Evolutionary conservation across 768 basidiomycete genomes (phyloP).

Genomic region (Trametes cubensis): DNA sequence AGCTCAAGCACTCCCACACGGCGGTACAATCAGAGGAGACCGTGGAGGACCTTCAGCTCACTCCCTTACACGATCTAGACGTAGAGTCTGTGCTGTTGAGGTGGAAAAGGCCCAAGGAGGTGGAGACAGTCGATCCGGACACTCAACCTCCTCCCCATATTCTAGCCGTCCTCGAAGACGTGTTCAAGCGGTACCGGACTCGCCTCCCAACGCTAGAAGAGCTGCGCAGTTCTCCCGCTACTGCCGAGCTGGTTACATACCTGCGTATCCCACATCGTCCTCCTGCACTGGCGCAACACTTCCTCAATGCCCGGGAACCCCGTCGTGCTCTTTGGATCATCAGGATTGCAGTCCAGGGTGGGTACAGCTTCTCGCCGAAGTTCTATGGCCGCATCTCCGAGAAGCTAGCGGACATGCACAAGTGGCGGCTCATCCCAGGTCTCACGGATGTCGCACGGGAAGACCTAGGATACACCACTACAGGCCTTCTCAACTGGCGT

Average conservation of each 20-base stretch:
- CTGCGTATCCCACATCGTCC: slow-evolving; percentile 10
- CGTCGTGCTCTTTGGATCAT: slow-evolving; percentile 49
- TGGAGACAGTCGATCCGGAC: background rate
- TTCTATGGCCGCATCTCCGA: slow-evolving; percentile 61
- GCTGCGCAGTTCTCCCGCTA: background rate
- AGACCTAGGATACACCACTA: slow-evolving; percentile 52
- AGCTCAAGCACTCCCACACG: slow-evolving; percentile 16
- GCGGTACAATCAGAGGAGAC: background rate
- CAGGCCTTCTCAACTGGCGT: slow-evolving; percentile 72
- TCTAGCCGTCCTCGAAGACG: background rate
- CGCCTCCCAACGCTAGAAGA: background rate
- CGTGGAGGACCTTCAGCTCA: background rate
- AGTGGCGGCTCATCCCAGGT: slow-evolving; percentile 55
- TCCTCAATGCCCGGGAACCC: slow-evolving; percentile 34
- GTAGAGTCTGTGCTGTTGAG: slow-evolving; percentile 6
- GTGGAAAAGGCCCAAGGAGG: slow-evolving; percentile 1
- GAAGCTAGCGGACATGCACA: slow-evolving; percentile 47
- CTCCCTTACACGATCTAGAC: background rate
- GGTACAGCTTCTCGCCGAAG: slow-evolving; percentile 51
- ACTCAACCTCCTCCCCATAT: slow-evolving; percentile 8
- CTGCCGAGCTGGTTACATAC: background rate
- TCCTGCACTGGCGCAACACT: slow-evolving; percentile 12
- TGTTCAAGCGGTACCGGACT: background rate
- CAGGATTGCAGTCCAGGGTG: slow-evolving; percentile 50
- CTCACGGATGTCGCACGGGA: slow-evolving; percentile 52